Percentiles rank a stretch among this genome's conserved stretches.
These are phyloP conservation scores for Pleurotus cornucopiae DNA, from an alignment of 768 basidiomycete species.

Conservation along the genomic window DNA sequence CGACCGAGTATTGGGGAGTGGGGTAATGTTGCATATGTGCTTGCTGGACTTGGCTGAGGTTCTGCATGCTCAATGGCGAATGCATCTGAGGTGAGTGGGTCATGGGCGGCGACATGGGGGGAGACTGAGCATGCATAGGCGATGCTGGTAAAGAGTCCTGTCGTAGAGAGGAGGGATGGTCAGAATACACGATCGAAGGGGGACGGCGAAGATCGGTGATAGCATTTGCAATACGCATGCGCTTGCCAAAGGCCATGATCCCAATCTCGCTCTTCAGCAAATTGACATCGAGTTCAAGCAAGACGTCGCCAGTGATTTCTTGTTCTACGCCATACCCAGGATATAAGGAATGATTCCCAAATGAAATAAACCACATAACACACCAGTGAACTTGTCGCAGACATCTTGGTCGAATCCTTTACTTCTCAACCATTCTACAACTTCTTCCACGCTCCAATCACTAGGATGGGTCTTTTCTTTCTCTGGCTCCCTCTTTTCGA, in stretches of 20 bases:
- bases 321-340: conserved; percentile 57
- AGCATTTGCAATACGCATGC: conserved; percentile 88
- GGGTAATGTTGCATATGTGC: conserved; percentile 6
- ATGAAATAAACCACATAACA: conserved; percentile 19
- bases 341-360: not conserved
- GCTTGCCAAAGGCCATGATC: conserved; percentile 91
- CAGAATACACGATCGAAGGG: conserved; percentile 55
- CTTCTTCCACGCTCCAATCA: conserved; percentile 87
- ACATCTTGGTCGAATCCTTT: conserved; percentile 85
- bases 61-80: conserved; percentile 13
- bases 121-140: conserved; percentile 15
- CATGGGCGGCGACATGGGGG: conserved; percentile 25
- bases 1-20: conserved; percentile 6
- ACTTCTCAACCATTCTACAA: conserved; percentile 79
- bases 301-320: conserved; percentile 97
- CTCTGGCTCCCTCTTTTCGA: conserved; percentile 18
- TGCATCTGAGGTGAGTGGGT: conserved; percentile 24
- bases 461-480: conserved; percentile 45
- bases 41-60: conserved; percentile 14
- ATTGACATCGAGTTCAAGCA: conserved; percentile 89
- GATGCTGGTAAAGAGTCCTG: conserved; percentile 30
- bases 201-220: conserved; percentile 83
- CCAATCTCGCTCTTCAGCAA: conserved; percentile 93
- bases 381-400: conserved; percentile 83
- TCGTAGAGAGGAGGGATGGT: conserved; percentile 24